phyloP scores from a whole-genome alignment of 495 filamentous ascomycete genomes.

The Lophium mytilinum region DNA sequence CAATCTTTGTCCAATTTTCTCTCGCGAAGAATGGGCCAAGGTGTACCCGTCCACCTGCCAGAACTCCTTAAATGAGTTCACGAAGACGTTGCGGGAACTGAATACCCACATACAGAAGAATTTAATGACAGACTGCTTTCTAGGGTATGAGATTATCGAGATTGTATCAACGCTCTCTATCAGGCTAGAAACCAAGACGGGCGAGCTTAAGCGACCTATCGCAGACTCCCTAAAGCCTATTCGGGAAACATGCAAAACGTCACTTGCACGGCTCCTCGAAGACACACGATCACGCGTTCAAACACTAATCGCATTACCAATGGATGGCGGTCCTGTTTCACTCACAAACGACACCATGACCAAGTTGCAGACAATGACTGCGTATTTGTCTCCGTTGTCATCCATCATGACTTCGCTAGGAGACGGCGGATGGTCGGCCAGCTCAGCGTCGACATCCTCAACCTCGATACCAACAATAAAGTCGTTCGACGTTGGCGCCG shows the following conservation, averaged over 20 bases:
- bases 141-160: slow-evolving; percentile 93
- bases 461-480: slow-evolving; percentile 62
- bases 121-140: slow-evolving; percentile 85
- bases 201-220: slow-evolving; percentile 75
- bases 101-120: slow-evolving; percentile 83
- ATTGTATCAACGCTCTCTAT: slow-evolving; percentile 75
- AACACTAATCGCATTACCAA: slow-evolving; percentile 55
- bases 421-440: slow-evolving; percentile 78
- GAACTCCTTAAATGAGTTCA: slow-evolving; percentile 66
- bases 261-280: slow-evolving; percentile 74
- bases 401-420: slow-evolving; percentile 87
- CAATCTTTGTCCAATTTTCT: slow-evolving; percentile 76
- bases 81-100: slow-evolving; percentile 77
- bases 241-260: slow-evolving; percentile 82
- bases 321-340: slow-evolving; percentile 70
- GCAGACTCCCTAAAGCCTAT: slow-evolving; percentile 81
- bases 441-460: slow-evolving; percentile 38
- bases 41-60: slow-evolving; percentile 72
- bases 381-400: slow-evolving; percentile 77
- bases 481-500: slow-evolving; percentile 81
- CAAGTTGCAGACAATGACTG: slow-evolving; percentile 75
- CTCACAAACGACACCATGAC: slow-evolving; percentile 79
- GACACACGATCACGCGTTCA: slow-evolving; percentile 67
- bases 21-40: slow-evolving; percentile 69
- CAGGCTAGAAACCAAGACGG: slow-evolving; percentile 70